A percentile compares a stretch with the other conserved stretches of the same genome.
Evolutionary conservation across 2,329 filamentous ascomycete species (phyloP).

Genomic region (Fusarium stilboides): DNA sequence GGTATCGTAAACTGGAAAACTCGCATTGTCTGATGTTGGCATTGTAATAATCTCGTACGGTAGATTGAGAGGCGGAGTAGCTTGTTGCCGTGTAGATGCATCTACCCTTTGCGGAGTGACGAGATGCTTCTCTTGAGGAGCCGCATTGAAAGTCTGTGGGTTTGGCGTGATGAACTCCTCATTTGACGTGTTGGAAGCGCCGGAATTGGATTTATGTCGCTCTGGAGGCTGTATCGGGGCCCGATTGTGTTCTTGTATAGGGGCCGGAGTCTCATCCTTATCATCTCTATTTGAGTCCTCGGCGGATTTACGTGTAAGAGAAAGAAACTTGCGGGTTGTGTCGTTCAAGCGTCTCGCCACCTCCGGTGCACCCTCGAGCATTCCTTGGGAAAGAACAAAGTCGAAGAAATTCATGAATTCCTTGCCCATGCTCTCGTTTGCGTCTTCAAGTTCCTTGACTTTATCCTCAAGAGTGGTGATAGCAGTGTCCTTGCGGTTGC

Average conservation of each 20-base stretch:
- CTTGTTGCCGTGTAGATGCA: conserved; percentile 30
- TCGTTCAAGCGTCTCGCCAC: conserved; percentile 70
- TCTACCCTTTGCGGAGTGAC: conserved; percentile 30
- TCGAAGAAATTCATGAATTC: conserved; percentile 79
- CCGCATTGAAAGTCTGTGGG: not conserved
- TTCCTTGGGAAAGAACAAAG: conserved; percentile 69
- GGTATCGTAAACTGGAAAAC: conserved; percentile 61
- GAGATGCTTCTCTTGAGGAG: conserved; percentile 12
- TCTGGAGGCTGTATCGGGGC: not conserved
- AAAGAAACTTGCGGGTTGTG: conserved; percentile 71
- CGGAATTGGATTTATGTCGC: conserved; percentile 18
- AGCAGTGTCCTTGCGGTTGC: conserved; percentile 86
- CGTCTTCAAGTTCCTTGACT: conserved; percentile 77
- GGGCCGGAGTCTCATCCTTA: conserved; percentile 2
- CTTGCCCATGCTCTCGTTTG: conserved; percentile 81
- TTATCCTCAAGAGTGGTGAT: conserved; percentile 81
- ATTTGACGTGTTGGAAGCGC: conserved; percentile 22
- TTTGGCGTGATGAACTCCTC: conserved; percentile 6
- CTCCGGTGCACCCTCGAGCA: conserved; percentile 70
- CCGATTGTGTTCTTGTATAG: conserved; percentile 1
- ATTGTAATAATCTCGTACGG: conserved; percentile 67
- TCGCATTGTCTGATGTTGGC: conserved; percentile 67
- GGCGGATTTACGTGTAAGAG: conserved; percentile 64
- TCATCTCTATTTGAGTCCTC: conserved; percentile 49
- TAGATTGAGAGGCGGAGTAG: conserved; percentile 38